Conservation (phyloP, 108 stramenopile genomes). For the Cyclotella choctawhatcheeana region DNA sequence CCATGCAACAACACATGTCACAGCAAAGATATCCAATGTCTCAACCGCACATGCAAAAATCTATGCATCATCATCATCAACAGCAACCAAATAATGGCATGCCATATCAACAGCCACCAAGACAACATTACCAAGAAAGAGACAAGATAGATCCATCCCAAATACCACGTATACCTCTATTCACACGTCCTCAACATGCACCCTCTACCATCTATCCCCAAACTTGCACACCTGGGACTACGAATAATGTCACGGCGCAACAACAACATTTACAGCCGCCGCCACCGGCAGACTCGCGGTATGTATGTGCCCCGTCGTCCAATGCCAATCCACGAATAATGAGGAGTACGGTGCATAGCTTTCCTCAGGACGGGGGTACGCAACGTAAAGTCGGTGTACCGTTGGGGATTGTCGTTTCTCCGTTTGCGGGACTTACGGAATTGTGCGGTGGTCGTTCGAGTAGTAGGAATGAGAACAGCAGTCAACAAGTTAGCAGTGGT, state of each 20-base stretch:
- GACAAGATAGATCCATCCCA: slow-evolving; percentile 60
- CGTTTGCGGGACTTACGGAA: slow-evolving; percentile 58
- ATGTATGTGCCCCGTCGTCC: slow-evolving; percentile 55
- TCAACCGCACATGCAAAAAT: slow-evolving; percentile 8
- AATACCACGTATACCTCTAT: slow-evolving; percentile 62
- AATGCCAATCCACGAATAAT: slow-evolving; percentile 74
- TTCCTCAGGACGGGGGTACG: slow-evolving; percentile 59
- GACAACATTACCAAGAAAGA: slow-evolving; percentile 14
- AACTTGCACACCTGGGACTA: not conserved
- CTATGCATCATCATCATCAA: slow-evolving; percentile 11
- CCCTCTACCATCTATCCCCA: slow-evolving; percentile 47
- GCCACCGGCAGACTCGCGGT: slow-evolving; percentile 68
- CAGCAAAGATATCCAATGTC: not conserved
- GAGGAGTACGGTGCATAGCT: slow-evolving; percentile 57
- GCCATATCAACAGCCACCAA: slow-evolving; percentile 9
- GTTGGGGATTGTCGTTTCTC: slow-evolving; percentile 66
- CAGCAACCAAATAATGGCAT: not conserved
- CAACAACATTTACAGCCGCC: slow-evolving; percentile 24
- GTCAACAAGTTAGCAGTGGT: not conserved
- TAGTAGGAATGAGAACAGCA: no score
- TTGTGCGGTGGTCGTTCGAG: no score
- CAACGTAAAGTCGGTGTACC: slow-evolving; percentile 57
- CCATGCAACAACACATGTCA: not conserved
- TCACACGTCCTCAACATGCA: slow-evolving; percentile 61
- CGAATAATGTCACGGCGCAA: slow-evolving; percentile 19